Percentiles rank a stretch among this genome's conserved stretches.
phyloP scores from a whole-genome alignment of 768 basidiomycete genomes.

The Leccinum pellstonianum region DNA sequence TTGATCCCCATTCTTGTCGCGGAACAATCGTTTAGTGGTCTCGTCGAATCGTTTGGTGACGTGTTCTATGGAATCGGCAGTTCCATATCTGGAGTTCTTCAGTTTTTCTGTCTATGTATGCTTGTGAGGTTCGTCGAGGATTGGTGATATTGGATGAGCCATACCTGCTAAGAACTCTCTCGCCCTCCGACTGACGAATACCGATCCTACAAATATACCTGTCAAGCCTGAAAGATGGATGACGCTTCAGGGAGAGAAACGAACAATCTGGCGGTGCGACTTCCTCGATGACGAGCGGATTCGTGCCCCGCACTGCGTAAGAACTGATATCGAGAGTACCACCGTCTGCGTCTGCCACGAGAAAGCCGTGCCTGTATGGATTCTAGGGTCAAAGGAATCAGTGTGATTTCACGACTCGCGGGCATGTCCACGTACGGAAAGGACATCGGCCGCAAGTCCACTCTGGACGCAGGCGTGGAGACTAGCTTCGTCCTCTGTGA shows the following conservation, averaged over 20 bases:
- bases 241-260: conserved; percentile 22
- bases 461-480: too few relatives aligned
- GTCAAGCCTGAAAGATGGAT: conserved; percentile 1
- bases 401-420: neutral
- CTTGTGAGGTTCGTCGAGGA: neutral
- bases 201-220: conserved; percentile 77
- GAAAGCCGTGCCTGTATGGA: conserved; percentile 72
- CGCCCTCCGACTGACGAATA: conserved; percentile 62
- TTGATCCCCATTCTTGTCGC: conserved; percentile 51
- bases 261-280: conserved; percentile 43
- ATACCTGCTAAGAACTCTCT: conserved; percentile 69
- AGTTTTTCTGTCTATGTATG: conserved; percentile 54
- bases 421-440: too few relatives aligned
- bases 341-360: conserved; percentile 79
- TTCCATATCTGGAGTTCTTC: conserved; percentile 40
- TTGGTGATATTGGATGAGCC: conserved; percentile 1
- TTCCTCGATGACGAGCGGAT: conserved; percentile 39
- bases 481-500: too few relatives aligned
- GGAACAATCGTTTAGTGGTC: conserved; percentile 77
- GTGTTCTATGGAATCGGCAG: conserved; percentile 69
- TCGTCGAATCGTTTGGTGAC: conserved; percentile 81
- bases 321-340: conserved; percentile 81
- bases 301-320: conserved; percentile 68
- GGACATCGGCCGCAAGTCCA: too few relatives aligned
- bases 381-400: conserved; percentile 41